Conservation (phyloP, 169 alveolate species). For the Plasmodium coatneyi region DNA sequence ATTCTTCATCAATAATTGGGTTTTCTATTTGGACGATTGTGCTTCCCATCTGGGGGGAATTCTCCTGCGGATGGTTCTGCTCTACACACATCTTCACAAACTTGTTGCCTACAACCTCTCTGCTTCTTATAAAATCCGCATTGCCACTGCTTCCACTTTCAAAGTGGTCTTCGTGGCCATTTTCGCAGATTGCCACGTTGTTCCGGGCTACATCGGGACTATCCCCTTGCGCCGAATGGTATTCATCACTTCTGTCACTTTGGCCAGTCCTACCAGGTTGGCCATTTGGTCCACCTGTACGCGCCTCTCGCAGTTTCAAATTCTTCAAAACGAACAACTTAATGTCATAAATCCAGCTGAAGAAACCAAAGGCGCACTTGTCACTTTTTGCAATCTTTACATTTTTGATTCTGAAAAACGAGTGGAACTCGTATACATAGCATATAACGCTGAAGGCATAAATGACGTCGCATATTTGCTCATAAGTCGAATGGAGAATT, state of each 20-base stretch:
- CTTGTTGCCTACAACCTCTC: background rate
- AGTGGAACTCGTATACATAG: constrained; percentile 32
- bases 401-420: constrained; percentile 41
- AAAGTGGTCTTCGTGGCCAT: background rate
- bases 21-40: background rate
- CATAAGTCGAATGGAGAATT: constrained; percentile 48
- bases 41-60: background rate
- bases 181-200: background rate
- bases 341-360: constrained; percentile 37
- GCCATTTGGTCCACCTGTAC: background rate
- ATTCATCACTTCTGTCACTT: background rate
- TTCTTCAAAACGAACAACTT: constrained; percentile 11
- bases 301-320: background rate
- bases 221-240: background rate
- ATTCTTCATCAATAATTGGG: background rate
- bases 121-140: background rate
- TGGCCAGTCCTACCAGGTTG: background rate
- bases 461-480: constrained; percentile 29
- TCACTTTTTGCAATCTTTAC: constrained; percentile 30
- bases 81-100: background rate
- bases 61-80: background rate
- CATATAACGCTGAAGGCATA: constrained; percentile 52
- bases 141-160: background rate
- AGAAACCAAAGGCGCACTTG: constrained; percentile 26
- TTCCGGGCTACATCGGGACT: background rate